A percentile compares a stretch with the other conserved stretches of the same genome.
Conservation (phyloP, 2,329 filamentous ascomycete species). For the Reticulascus tulasneorum region DNA sequence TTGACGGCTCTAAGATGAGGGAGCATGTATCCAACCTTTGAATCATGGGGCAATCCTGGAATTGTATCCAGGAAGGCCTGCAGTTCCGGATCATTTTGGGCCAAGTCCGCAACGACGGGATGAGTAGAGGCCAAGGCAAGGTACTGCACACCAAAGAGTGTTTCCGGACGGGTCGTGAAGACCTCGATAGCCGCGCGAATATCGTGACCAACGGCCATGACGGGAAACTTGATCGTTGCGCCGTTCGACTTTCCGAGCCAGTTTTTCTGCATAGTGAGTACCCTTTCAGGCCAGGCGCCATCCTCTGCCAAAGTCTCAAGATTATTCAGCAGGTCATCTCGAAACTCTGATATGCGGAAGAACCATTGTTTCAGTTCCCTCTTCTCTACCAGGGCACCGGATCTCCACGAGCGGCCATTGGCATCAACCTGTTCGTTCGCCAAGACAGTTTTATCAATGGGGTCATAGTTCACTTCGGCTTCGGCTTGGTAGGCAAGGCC, state of each 20-base stretch:
- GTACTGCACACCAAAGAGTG: conserved; percentile 83
- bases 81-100: conserved; percentile 56
- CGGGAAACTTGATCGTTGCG: conserved; percentile 66
- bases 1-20: conserved; percentile 59
- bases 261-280: conserved; percentile 78
- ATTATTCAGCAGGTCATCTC: conserved; percentile 67
- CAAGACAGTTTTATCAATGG: conserved; percentile 81
- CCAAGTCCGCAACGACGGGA: conserved; percentile 60
- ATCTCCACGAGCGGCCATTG: conserved; percentile 81
- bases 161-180: conserved; percentile 83
- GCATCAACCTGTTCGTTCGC: conserved; percentile 93
- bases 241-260: conserved; percentile 82
- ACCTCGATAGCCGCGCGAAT: conserved; percentile 57
- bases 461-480: conserved; percentile 85
- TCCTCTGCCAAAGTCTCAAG: conserved; percentile 61
- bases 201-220: conserved; percentile 41
- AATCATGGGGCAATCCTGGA: conserved; percentile 48
- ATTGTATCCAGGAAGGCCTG: conserved; percentile 65
- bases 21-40: conserved; percentile 66
- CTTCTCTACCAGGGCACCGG: conserved; percentile 79
- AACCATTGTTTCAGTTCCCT: conserved; percentile 84
- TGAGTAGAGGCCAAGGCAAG: conserved; percentile 73
- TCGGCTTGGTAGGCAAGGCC: conserved; percentile 80
- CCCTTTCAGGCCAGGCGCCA: conserved; percentile 75
- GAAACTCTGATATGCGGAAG: conserved; percentile 75